Conservation (phyloP, 1,139 yeast species). For the Taphrina flavorubra region DNA sequence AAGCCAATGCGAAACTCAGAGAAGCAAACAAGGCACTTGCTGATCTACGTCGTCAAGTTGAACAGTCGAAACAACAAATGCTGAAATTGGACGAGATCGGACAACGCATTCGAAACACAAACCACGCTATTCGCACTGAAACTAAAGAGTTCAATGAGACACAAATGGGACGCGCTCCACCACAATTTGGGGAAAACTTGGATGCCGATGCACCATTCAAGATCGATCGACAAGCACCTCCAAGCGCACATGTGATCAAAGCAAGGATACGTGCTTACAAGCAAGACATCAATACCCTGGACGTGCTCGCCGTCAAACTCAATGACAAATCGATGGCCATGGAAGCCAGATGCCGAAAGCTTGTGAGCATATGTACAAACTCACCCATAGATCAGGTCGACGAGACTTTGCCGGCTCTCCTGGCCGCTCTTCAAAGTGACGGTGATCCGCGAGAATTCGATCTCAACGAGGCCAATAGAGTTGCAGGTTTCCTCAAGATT, state of each 20-base stretch:
- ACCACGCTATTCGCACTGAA: slow-evolving; percentile 16
- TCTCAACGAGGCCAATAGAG: slow-evolving; percentile 54
- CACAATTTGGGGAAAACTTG: slow-evolving; percentile 27
- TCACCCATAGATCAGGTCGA: slow-evolving; percentile 82
- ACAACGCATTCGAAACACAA: slow-evolving; percentile 61
- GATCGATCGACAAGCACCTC: slow-evolving; percentile 16
- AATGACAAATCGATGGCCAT: slow-evolving; percentile 64
- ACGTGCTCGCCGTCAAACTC: slow-evolving; percentile 59
- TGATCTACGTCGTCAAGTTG: slow-evolving; percentile 56
- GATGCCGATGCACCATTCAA: slow-evolving; percentile 40
- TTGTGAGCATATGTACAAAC: slow-evolving; percentile 88
- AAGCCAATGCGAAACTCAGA: slow-evolving; percentile 58
- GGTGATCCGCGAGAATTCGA: slow-evolving; percentile 64
- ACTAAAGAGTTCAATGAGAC: slow-evolving; percentile 23
- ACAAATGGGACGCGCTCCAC: slow-evolving; percentile 49
- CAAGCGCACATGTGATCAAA: slow-evolving; percentile 68
- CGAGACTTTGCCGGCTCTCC: slow-evolving; percentile 76
- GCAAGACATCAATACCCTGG: slow-evolving; percentile 63
- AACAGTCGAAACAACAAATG: slow-evolving; percentile 57
- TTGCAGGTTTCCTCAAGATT: slow-evolving; percentile 55
- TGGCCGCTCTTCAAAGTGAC: slow-evolving; percentile 88
- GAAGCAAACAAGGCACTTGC: slow-evolving; percentile 59
- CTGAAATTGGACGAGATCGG: slow-evolving; percentile 63
- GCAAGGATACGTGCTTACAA: slow-evolving; percentile 84
- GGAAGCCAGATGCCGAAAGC: slow-evolving; percentile 84